Evolutionary conservation across 495 filamentous ascomycete species (phyloP).

Genomic region (Penicillium angulare): DNA sequence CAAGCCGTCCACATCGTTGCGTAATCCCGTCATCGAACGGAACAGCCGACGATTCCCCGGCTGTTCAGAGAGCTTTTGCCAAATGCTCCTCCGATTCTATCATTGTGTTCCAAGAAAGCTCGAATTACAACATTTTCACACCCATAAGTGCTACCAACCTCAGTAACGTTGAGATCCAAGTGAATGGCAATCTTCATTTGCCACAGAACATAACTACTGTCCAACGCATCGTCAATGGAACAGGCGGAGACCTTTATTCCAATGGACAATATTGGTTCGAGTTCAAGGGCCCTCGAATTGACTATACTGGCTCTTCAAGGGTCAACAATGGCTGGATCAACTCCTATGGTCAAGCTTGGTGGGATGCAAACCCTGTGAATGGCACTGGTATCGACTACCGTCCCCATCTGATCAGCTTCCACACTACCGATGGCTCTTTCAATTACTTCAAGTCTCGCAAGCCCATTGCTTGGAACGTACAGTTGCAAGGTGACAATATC

Average conservation of each 20-base stretch:
- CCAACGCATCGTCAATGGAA: conserved; percentile 31
- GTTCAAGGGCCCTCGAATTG: conserved; percentile 31
- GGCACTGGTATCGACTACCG: conserved; percentile 32
- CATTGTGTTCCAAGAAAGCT: conserved; percentile 35
- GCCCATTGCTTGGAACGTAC: conserved; percentile 45
- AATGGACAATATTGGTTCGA: conserved; percentile 32
- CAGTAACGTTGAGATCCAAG: conserved; percentile 39
- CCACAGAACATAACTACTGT: conserved; percentile 35
- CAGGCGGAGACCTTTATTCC: conserved; percentile 8
- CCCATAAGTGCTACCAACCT: conserved; percentile 38
- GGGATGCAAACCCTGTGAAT: conserved; percentile 40
- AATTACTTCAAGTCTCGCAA: conserved; percentile 40
- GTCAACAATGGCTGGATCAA: conserved; percentile 42
- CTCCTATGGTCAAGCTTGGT: conserved; percentile 46
- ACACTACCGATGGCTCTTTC: conserved; percentile 32
- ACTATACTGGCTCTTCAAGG: conserved; percentile 31
- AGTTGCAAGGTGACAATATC: conserved; percentile 36
- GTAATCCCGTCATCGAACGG: conserved; percentile 25
- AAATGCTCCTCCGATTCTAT: conserved; percentile 32
- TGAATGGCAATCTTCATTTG: conserved; percentile 41
- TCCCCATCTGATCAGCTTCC: conserved; percentile 41
- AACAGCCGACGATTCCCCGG: conserved; percentile 35
- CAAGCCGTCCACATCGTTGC: conserved; percentile 15
- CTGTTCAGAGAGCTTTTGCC: conserved; percentile 27
- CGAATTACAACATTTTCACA: conserved; percentile 38